Percentiles rank a stretch among this genome's conserved stretches.
These are phyloP conservation scores for Phaseolus coccineus DNA, from an alignment of 331 rosid genomes.

Conservation along the genomic window DNA sequence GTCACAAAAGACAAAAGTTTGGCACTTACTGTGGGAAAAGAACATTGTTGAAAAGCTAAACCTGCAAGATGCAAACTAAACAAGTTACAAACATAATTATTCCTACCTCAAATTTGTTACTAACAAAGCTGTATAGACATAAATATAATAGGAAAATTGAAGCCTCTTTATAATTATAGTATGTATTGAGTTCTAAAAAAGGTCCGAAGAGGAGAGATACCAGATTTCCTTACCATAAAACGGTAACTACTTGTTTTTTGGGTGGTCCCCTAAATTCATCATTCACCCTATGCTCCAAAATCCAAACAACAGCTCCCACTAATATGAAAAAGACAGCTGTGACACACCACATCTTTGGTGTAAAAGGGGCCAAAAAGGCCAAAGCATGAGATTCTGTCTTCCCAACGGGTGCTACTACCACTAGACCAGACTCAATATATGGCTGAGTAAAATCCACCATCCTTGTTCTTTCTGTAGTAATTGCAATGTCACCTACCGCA, in stretches of 20 bases:
- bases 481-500: slow-evolving; percentile 83
- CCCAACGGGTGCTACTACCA: slow-evolving; percentile 73
- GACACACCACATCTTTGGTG: slow-evolving; percentile 67
- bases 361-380: slow-evolving; percentile 84
- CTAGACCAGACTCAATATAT: slow-evolving; percentile 81
- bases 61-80: slow-evolving; percentile 61
- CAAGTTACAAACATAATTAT: slow-evolving; percentile 28
- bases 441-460: slow-evolving; percentile 91
- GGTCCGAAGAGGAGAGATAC: background rate
- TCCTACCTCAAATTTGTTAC: no score
- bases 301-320: slow-evolving; percentile 81
- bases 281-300: slow-evolving; percentile 83
- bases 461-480: slow-evolving; percentile 74
- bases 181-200: slow-evolving; percentile 8
- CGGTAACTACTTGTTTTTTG: slow-evolving; percentile 64
- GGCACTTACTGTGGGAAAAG: slow-evolving; percentile 76
- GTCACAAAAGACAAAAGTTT: slow-evolving; percentile 15
- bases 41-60: slow-evolving; percentile 90
- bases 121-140: background rate
- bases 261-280: slow-evolving; percentile 95
- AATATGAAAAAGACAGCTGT: slow-evolving; percentile 70
- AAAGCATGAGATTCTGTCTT: slow-evolving; percentile 61
- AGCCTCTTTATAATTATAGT: slow-evolving; percentile 5
- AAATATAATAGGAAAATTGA: slow-evolving; percentile 25
- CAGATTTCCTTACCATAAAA: slow-evolving; percentile 70